phyloP scores from a whole-genome alignment of 176 grass and related monocot species.

The Eragrostis curvula region DNA sequence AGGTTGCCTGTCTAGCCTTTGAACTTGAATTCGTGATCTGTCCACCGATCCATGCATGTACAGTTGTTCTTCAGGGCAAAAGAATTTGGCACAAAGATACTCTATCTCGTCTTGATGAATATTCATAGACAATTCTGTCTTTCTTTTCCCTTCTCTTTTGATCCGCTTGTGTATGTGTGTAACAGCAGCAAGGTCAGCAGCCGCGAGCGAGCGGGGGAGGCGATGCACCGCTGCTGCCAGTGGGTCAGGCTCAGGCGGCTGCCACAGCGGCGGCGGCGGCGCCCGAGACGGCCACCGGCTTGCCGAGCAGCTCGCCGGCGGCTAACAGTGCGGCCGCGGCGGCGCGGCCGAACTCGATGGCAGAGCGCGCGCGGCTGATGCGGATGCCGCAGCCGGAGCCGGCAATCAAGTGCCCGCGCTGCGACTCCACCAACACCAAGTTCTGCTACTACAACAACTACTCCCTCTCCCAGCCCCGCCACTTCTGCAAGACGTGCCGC shows the following conservation, averaged over 20 bases:
- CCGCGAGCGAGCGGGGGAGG: slow-evolving; percentile 38
- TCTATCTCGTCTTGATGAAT: slow-evolving; percentile 74
- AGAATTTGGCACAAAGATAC: slow-evolving; percentile 47
- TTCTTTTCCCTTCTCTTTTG: slow-evolving; percentile 43
- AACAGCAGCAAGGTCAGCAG: slow-evolving; percentile 61
- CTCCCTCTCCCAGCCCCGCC: slow-evolving; percentile 89
- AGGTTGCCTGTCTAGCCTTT: background rate
- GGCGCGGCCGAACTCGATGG: slow-evolving; percentile 68
- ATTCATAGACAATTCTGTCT: slow-evolving; percentile 64
- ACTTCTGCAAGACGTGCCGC: slow-evolving; percentile 97
- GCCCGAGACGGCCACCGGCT: slow-evolving; percentile 21
- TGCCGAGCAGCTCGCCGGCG: slow-evolving; percentile 53
- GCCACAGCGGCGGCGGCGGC: slow-evolving; percentile 9
- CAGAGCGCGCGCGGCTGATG: slow-evolving; percentile 66
- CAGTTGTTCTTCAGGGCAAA: slow-evolving; percentile 42
- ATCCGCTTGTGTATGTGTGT: slow-evolving; percentile 1
- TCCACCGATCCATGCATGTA: slow-evolving; percentile 38
- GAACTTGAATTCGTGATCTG: slow-evolving; percentile 18
- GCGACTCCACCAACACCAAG: slow-evolving; percentile 97
- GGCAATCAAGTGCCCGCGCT: slow-evolving; percentile 86
- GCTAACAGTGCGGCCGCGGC: slow-evolving; percentile 16
- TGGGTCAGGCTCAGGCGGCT: slow-evolving; percentile 12
- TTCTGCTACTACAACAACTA: slow-evolving; percentile 99
- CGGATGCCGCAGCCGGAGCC: slow-evolving; percentile 83
- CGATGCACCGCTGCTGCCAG: slow-evolving; percentile 50